Conservation (phyloP, 108 stramenopile species). For the Fragilaria crotonensis region DNA sequence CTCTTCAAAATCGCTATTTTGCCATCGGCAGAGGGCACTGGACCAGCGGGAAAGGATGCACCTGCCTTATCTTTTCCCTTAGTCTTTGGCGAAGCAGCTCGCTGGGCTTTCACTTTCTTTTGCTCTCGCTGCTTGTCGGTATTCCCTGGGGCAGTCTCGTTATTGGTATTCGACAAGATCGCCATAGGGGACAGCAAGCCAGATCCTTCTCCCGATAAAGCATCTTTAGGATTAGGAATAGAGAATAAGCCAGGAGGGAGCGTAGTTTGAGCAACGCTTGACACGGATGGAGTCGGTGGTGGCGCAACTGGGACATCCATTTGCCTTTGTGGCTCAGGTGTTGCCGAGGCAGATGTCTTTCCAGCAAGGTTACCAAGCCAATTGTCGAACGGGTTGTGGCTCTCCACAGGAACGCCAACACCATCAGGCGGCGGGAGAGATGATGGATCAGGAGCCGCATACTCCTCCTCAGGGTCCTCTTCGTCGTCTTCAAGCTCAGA, state of each 20-base stretch:
- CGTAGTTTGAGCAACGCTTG: background rate
- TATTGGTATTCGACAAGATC: slow-evolving; percentile 6
- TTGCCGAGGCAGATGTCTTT: background rate
- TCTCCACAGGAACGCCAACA: background rate
- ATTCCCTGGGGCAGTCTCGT: slow-evolving; percentile 11
- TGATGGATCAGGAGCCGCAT: background rate
- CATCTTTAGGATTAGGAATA: background rate
- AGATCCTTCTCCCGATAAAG: background rate
- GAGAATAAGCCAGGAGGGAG: slow-evolving; percentile 17
- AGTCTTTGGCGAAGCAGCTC: background rate
- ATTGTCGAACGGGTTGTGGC: background rate
- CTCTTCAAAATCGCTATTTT: slow-evolving; percentile 53
- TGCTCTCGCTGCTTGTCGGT: background rate
- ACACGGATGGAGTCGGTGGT: background rate
- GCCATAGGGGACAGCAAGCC: background rate
- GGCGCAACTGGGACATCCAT: background rate
- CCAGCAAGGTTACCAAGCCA: slow-evolving; percentile 15
- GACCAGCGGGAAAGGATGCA: slow-evolving; percentile 1
- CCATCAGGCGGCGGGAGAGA: background rate
- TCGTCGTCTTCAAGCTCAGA: background rate
- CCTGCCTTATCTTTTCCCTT: background rate
- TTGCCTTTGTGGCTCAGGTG: background rate
- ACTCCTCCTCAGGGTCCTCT: background rate
- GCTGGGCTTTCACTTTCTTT: slow-evolving; percentile 1
- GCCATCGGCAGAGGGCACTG: slow-evolving; percentile 19